Percentiles rank a stretch among this genome's conserved stretches.
phyloP scores from a whole-genome alignment of 441 rosid species.

The Metrosideros polymorpha region DNA sequence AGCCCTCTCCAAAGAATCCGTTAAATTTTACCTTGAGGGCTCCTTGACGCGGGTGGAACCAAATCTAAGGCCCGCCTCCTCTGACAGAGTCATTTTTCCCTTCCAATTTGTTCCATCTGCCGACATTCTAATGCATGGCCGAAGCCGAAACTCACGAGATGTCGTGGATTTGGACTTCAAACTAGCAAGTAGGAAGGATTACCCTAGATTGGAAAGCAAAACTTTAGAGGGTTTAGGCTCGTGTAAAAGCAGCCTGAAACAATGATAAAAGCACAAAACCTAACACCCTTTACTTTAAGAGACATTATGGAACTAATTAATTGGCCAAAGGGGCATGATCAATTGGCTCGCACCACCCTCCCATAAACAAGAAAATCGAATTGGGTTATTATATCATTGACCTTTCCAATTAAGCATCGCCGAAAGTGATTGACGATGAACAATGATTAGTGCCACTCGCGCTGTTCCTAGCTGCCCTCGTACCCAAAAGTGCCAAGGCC shows the following conservation, averaged over 20 bases:
- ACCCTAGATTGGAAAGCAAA: background rate
- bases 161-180: no score
- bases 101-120: no score
- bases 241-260: background rate
- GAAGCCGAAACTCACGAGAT: no score
- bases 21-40: no score
- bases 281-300: background rate
- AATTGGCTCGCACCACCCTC: background rate
- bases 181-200: background rate
- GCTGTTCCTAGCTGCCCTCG: background rate
- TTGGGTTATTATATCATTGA: background rate
- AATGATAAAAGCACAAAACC: background rate
- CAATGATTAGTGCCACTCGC: constrained; percentile 7
- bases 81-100: no score
- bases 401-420: constrained; percentile 9
- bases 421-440: constrained; percentile 16
- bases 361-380: background rate
- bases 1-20: no score
- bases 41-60: no score
- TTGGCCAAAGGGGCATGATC: background rate
- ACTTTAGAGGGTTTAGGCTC: background rate
- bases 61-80: no score
- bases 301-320: background rate
- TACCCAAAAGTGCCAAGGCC: background rate
- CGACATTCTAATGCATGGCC: no score